Evolutionary conservation across 163 green algal species (phyloP).

Genomic region (Botryococcus braunii): DNA sequence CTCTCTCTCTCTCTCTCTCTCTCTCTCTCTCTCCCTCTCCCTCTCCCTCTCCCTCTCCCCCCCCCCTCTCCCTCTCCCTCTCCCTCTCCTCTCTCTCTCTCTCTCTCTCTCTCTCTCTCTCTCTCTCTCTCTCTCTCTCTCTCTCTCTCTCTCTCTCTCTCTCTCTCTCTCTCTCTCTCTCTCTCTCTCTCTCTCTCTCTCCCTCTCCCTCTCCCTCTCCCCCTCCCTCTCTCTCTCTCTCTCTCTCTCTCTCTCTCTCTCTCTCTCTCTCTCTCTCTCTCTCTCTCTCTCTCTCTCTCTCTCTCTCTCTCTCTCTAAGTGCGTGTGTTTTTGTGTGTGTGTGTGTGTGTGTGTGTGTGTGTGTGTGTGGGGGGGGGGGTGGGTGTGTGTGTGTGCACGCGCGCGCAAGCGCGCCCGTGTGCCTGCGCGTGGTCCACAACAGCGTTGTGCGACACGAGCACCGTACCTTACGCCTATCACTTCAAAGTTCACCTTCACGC

Average conservation of each 20-base stretch:
- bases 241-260: background rate
- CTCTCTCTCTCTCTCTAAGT: too few species aligned
- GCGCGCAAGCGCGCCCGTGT: too few species aligned
- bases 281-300: background rate
- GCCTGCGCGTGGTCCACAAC: background rate
- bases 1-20: background rate
- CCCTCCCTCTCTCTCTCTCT: slow-evolving; percentile 1
- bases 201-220: background rate
- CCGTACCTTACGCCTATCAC: background rate
- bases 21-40: background rate
- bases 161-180: background rate
- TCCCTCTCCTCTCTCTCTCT: background rate
- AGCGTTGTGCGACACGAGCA: background rate
- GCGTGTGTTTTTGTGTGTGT: too few species aligned
- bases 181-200: background rate
- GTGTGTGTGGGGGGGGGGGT: too few species aligned
- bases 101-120: background rate
- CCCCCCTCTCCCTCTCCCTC: slow-evolving; percentile 3
- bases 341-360: too few species aligned
- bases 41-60: background rate
- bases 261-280: background rate
- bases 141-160: background rate
- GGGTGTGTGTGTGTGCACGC: too few species aligned
- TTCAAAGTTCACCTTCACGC: background rate
- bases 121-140: background rate